Evolutionary conservation across 345 rosid species (phyloP).

Genomic region (Limnanthes douglasii): DNA sequence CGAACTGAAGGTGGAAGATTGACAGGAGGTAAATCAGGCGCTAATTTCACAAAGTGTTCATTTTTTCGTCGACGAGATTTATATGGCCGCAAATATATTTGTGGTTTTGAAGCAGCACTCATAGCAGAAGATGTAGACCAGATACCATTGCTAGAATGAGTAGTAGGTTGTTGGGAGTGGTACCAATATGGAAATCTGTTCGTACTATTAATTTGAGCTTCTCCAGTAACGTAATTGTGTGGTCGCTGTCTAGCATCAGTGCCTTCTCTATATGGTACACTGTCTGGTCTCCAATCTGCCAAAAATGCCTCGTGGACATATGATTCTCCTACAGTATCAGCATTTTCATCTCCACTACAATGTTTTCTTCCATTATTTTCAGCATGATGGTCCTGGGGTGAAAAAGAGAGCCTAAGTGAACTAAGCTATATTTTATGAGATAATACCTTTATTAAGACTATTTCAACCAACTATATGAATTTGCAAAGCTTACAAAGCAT

Average conservation of each 20-base stretch:
- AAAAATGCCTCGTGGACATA: slow-evolving; percentile 82
- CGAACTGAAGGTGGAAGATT: slow-evolving; percentile 89
- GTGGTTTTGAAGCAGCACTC: slow-evolving; percentile 20
- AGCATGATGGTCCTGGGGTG: slow-evolving; percentile 38
- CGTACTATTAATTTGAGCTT: slow-evolving; percentile 17
- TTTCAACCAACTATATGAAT: too few species aligned
- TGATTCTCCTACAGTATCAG: slow-evolving; percentile 42
- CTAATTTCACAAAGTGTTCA: slow-evolving; percentile 60
- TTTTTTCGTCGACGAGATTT: slow-evolving; percentile 26
- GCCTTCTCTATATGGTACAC: slow-evolving; percentile 8
- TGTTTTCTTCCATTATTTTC: slow-evolving; percentile 27
- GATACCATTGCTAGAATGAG: slow-evolving; percentile 7
- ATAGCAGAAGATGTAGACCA: slow-evolving; percentile 13
- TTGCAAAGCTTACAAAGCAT: too few species aligned
- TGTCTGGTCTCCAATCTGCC: slow-evolving; percentile 68
- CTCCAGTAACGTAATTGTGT: slow-evolving; percentile 10
- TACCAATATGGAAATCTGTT: slow-evolving; percentile 18
- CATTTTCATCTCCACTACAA: slow-evolving; percentile 38
- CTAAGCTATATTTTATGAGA: slow-evolving; percentile 4
- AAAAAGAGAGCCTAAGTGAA: not conserved
- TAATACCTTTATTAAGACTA: too few species aligned
- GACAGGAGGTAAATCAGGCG: slow-evolving; percentile 88
- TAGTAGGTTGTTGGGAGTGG: slow-evolving; percentile 11
- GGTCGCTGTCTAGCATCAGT: slow-evolving; percentile 17
- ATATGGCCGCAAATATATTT: slow-evolving; percentile 24